phyloP scores from a whole-genome alignment of 2,329 filamentous ascomycete genomes.

The Microdochium bolleyi region DNA sequence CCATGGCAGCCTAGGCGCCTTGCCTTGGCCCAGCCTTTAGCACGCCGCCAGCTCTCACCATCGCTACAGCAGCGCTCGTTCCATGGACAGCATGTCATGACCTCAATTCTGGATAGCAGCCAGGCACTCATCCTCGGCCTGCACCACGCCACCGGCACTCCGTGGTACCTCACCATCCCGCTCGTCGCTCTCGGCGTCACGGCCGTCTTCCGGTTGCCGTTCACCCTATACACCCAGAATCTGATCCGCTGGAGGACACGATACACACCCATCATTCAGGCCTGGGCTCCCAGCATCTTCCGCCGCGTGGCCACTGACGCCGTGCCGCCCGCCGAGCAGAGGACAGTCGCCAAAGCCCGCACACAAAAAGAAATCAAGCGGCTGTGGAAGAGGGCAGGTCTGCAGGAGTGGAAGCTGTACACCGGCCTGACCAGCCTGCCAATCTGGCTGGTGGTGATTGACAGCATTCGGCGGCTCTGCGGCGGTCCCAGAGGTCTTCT shows the following conservation, averaged over 20 bases:
- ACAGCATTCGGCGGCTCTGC: slow-evolving; percentile 39
- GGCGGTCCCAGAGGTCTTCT: slow-evolving; percentile 29
- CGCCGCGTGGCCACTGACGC: slow-evolving; percentile 10
- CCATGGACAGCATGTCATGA: slow-evolving; percentile 22
- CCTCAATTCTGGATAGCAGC: slow-evolving; percentile 24
- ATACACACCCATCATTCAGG: slow-evolving; percentile 21
- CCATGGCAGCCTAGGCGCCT: not conserved
- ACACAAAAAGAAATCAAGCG: slow-evolving; percentile 10
- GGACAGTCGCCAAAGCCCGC: slow-evolving; percentile 18
- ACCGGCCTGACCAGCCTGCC: slow-evolving; percentile 31
- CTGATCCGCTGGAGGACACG: slow-evolving; percentile 18
- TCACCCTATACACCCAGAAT: slow-evolving; percentile 28
- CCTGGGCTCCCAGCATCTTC: slow-evolving; percentile 22
- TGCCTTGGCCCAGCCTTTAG: not conserved
- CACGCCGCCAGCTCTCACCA: not conserved
- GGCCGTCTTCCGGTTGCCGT: slow-evolving; percentile 36
- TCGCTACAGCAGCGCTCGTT: slow-evolving; percentile 15
- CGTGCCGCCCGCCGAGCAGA: slow-evolving; percentile 1
- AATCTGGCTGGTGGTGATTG: slow-evolving; percentile 41
- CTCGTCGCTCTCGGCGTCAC: slow-evolving; percentile 39
- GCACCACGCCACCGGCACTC: slow-evolving; percentile 33
- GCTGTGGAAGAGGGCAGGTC: slow-evolving; percentile 24
- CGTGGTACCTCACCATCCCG: slow-evolving; percentile 48
- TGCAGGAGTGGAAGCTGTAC: slow-evolving; percentile 39
- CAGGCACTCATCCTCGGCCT: slow-evolving; percentile 33